Evolutionary conservation across 2,329 filamentous ascomycete genomes (phyloP).

Genomic region (Zasmidium citrigriseum): DNA sequence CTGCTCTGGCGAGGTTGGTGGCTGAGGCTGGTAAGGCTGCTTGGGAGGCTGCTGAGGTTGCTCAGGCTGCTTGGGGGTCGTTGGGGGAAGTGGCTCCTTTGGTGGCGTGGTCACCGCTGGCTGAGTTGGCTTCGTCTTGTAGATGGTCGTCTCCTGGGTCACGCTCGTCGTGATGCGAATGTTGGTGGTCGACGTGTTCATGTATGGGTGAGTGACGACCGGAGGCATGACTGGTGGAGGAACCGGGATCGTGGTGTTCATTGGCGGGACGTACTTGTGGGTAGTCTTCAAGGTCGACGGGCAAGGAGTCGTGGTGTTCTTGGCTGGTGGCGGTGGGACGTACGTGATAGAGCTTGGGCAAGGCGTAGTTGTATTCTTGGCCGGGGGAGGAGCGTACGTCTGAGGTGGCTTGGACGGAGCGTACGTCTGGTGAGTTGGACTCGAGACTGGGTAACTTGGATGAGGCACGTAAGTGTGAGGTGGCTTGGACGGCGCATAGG

Average conservation of each 20-base stretch:
- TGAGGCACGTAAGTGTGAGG: not conserved
- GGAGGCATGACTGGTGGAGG: not conserved
- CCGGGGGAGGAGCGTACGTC: not conserved
- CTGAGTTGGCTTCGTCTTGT: not conserved
- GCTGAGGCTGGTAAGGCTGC: not conserved
- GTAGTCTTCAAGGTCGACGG: not conserved
- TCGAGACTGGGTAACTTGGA: no score
- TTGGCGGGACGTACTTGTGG: not conserved
- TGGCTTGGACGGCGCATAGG: not conserved
- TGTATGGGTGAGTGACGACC: not conserved
- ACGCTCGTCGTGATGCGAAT: not conserved
- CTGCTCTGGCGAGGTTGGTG: no score
- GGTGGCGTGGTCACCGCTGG: not conserved
- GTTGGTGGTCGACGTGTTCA: not conserved
- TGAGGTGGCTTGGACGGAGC: not conserved
- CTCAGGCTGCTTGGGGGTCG: not conserved
- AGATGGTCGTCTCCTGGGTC: slow-evolving; percentile 6
- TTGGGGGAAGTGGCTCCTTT: not conserved
- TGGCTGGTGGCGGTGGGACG: not conserved
- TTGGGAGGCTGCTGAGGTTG: not conserved
- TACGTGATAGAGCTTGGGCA: no score
- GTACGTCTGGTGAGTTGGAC: no score
- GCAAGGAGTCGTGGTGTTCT: not conserved
- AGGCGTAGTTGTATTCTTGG: no score
- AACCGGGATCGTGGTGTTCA: no score